Base-by-base conservation (phyloP, 1,139 yeast genomes). In the Debaryomyces sp. region DNA sequence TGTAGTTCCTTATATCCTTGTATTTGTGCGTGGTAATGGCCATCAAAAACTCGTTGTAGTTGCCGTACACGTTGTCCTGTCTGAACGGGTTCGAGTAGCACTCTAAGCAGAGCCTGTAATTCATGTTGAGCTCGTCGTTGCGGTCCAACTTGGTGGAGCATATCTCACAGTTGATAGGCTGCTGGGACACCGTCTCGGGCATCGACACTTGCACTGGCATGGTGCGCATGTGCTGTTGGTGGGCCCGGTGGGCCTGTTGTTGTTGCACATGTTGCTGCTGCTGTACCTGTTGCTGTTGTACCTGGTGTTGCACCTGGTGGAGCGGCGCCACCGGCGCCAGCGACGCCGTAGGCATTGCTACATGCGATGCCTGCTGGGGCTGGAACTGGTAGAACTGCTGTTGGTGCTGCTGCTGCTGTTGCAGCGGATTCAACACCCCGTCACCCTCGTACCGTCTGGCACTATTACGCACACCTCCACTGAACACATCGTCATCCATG, bases 71-170 rank as follows among this genome's bases (percentile, higher is more conserved):
- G 52, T 71, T 67, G n/a, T 62, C 57, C 36, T 58, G 59, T 7
- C 60, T 58, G 54, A 67, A 72, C 2, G 77, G 77, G 54, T 72
- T 67, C 8, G 65, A 50, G 50, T 63, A 66, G 54, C 73, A 68
- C 40, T 50, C 50, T 21, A 55, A 46, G 56, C 73, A 68, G 51
- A 68, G 60, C 46, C 65, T 62, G 51, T 67, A 68, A 49, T 55
- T 59, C 43, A 55, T 52, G 29, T 63, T 59, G 44, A 64, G 51
- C 34, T 63, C 61, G 50, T 66, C 71, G 35, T 55, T 58, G 18
- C 56, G 48, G 48, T 64, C 66, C 45, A 68, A 54, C 40, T 56
- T 50, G 6, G 49, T 47, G 21, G 58, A 49, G 50, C 73, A 68
- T 43, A 68, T 61, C 50, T 67, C 71, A 54, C 73, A 68, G 43